Evolutionary conservation across 495 filamentous ascomycete species (phyloP).

Genomic region (Penicillium macrosclerotiorum): DNA sequence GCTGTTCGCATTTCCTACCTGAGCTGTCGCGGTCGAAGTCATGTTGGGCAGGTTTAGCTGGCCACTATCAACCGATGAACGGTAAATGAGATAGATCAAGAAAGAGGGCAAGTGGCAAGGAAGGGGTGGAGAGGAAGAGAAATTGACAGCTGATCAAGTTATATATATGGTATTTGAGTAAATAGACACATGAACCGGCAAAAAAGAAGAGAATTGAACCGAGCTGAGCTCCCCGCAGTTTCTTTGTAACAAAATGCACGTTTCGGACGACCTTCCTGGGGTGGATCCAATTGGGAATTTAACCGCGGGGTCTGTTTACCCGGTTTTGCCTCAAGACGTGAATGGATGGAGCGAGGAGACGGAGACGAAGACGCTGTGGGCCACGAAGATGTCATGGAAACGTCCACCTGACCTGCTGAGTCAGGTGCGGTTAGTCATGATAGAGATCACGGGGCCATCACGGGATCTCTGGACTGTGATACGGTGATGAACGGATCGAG

Average conservation of each 20-base stretch:
- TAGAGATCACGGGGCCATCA: too few relatives aligned
- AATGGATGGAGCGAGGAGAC: neutral
- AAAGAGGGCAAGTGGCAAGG: neutral
- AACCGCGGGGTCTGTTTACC: constrained; percentile 26
- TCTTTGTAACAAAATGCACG: neutral
- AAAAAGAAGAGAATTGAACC: constrained; percentile 10
- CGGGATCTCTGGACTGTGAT: too few relatives aligned
- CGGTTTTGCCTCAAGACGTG: constrained; percentile 9
- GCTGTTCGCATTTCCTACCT: constrained; percentile 24
- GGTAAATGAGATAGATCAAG: neutral
- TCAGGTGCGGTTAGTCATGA: too few relatives aligned
- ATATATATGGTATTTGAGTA: neutral
- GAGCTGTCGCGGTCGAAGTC: constrained; percentile 16
- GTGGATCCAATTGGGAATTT: constrained; percentile 23
- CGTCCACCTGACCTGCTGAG: constrained; percentile 3
- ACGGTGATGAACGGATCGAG: too few relatives aligned
- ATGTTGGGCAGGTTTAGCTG: too few relatives aligned
- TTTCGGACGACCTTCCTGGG: constrained; percentile 8
- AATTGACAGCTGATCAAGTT: neutral
- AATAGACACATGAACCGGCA: neutral
- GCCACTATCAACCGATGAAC: neutral
- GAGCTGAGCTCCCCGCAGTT: constrained; percentile 17
- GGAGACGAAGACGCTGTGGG: neutral
- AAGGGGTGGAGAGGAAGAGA: neutral
- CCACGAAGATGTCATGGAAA: neutral